phyloP scores from a whole-genome alignment of 768 basidiomycete species.

The Suillus discolor region DNA sequence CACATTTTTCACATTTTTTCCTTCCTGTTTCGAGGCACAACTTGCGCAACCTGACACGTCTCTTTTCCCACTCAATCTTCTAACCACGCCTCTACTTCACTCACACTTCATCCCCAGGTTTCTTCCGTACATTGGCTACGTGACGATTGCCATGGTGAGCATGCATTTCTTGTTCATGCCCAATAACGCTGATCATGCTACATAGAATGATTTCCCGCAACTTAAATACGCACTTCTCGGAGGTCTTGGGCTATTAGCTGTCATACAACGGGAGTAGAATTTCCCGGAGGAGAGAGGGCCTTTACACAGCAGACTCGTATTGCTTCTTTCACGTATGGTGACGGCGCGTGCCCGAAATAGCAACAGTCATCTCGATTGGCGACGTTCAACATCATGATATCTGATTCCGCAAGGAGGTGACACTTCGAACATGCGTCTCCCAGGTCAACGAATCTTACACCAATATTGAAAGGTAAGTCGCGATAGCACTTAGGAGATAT shows the following conservation, averaged over 20 bases:
- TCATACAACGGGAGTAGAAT: conserved; percentile 80
- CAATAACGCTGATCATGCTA: conserved; percentile 12
- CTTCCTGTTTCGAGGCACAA: too few relatives aligned
- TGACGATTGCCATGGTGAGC: conserved; percentile 90
- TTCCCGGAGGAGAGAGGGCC: background rate
- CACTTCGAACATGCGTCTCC: background rate
- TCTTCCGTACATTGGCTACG: conserved; percentile 92
- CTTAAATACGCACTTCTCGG: conserved; percentile 87
- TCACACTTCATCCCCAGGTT: conserved; percentile 53
- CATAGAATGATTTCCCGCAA: conserved; percentile 92
- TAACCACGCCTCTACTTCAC: background rate
- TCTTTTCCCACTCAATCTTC: background rate
- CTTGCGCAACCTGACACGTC: background rate
- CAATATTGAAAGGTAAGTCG: background rate
- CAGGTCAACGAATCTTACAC: background rate
- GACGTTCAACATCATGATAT: background rate
- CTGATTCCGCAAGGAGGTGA: background rate
- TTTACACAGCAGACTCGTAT: background rate
- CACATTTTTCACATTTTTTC: background rate
- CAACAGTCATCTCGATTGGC: background rate
- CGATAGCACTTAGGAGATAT: background rate
- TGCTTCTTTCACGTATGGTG: background rate
- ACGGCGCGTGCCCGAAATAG: background rate
- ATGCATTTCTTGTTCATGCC: background rate
- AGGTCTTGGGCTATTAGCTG: conserved; percentile 75